A percentile compares a stretch with the other conserved stretches of the same genome.
phyloP scores from a whole-genome alignment of 768 basidiomycete genomes.

The Tricholoma flavovirens region DNA sequence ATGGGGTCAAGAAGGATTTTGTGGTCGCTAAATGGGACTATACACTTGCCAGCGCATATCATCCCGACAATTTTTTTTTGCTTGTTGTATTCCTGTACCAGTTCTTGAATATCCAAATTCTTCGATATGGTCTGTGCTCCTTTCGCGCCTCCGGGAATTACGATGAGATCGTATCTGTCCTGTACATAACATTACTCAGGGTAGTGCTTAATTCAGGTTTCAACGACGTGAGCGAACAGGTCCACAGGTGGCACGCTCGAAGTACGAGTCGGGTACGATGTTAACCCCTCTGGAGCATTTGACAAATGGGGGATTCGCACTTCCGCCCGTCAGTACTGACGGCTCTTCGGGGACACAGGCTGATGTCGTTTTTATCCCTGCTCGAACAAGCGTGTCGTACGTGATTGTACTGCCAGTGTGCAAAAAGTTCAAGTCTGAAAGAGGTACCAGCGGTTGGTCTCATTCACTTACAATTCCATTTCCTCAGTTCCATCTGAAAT shows the following conservation, averaged over 20 bases:
- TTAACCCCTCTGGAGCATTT: constrained; percentile 69
- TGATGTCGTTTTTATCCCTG: constrained; percentile 60
- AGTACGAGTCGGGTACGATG: constrained; percentile 60
- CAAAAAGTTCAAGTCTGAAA: background rate
- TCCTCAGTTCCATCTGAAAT: constrained; percentile 84
- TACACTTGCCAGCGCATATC: constrained; percentile 76
- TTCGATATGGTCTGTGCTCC: constrained; percentile 71
- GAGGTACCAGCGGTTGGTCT: no score
- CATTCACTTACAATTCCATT: constrained; percentile 72
- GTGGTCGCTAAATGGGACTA: background rate
- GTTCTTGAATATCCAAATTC: constrained; percentile 51
- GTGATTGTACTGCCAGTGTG: constrained; percentile 59
- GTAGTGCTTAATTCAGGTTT: background rate
- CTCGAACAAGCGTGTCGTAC: constrained; percentile 79
- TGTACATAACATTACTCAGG: constrained; percentile 20
- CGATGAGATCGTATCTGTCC: constrained; percentile 62
- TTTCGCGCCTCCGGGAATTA: constrained; percentile 75
- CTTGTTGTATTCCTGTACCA: constrained; percentile 53
- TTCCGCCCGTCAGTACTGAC: constrained; percentile 18
- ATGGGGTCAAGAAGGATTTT: background rate
- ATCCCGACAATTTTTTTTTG: constrained; percentile 63
- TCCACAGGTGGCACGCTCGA: constrained; percentile 38
- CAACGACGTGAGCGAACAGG: constrained; percentile 32
- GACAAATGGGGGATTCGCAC: constrained; percentile 40
- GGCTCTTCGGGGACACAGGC: constrained; percentile 48